phyloP scores from a whole-genome alignment of 768 basidiomycete genomes.

The Naganishia vaughanmartiniae region DNA sequence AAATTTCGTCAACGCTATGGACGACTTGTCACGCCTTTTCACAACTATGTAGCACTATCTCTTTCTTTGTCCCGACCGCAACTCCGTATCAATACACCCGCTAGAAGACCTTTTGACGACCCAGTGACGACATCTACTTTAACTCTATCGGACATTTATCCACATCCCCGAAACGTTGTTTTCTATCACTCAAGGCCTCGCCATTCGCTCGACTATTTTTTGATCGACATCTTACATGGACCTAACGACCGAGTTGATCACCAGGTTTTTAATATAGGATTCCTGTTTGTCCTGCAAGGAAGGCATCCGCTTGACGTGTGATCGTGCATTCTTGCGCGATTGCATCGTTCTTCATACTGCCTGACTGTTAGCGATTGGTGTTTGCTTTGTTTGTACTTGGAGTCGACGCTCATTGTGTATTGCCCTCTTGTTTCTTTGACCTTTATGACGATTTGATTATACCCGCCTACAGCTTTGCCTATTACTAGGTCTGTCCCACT shows the following conservation, averaged over 20 bases:
- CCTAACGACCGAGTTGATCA: not conserved
- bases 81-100: slow-evolving; percentile 9
- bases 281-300: not conserved
- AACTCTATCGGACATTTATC: slow-evolving; percentile 12
- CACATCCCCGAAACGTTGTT: not conserved
- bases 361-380: not conserved
- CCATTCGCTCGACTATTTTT: not conserved
- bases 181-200: not conserved
- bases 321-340: not conserved
- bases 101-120: slow-evolving; percentile 24
- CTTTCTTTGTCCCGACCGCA: not conserved
- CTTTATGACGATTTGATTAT: slow-evolving; percentile 5
- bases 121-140: slow-evolving; percentile 4
- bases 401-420: slow-evolving; percentile 4
- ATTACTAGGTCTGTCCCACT: not conserved
- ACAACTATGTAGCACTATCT: slow-evolving; percentile 13
- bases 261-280: not conserved
- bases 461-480: not conserved
- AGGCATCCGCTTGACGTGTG: not conserved
- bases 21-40: not conserved
- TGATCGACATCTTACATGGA: not conserved
- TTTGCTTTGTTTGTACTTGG: not conserved
- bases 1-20: not conserved
- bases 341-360: not conserved
- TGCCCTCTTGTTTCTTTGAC: not conserved